phyloP scores from a whole-genome alignment of 2,329 filamentous ascomycete species.

The Truncatella angustata region DNA sequence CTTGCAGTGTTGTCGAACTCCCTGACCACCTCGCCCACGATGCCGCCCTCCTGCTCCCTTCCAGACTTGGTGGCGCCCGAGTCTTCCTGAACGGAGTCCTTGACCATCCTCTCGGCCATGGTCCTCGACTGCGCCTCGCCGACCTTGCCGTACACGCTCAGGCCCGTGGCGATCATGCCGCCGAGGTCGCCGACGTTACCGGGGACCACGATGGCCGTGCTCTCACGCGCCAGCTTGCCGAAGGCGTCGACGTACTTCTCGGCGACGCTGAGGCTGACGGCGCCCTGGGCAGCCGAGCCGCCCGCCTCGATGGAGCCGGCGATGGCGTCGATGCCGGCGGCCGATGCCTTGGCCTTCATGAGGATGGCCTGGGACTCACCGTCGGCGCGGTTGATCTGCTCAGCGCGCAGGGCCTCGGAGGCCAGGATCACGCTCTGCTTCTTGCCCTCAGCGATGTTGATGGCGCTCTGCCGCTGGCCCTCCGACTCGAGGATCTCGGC shows the following conservation, averaged over 20 bases:
- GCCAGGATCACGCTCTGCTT: slow-evolving; percentile 97
- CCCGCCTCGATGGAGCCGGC: slow-evolving; percentile 73
- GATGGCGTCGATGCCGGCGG: slow-evolving; percentile 83
- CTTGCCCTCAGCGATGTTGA: slow-evolving; percentile 97
- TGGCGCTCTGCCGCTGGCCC: slow-evolving; percentile 93
- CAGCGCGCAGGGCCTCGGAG: slow-evolving; percentile 83
- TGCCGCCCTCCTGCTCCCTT: slow-evolving; percentile 15
- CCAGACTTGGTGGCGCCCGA: background rate
- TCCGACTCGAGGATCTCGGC: slow-evolving; percentile 97
- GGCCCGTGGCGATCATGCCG: slow-evolving; percentile 92
- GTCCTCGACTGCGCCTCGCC: slow-evolving; percentile 73
- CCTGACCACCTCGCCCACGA: slow-evolving; percentile 28
- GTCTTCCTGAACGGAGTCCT: slow-evolving; percentile 11
- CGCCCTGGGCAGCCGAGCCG: slow-evolving; percentile 72
- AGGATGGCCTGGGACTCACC: slow-evolving; percentile 95
- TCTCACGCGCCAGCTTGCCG: slow-evolving; percentile 86
- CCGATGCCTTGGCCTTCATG: slow-evolving; percentile 82
- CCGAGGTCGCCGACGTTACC: slow-evolving; percentile 96
- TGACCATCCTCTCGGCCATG: slow-evolving; percentile 45
- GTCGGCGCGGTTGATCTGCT: slow-evolving; percentile 88
- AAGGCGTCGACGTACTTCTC: slow-evolving; percentile 99
- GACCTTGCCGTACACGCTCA: slow-evolving; percentile 94
- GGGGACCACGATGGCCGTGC: slow-evolving; percentile 91
- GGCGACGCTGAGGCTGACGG: slow-evolving; percentile 83
- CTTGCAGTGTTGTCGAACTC: slow-evolving; percentile 29